phyloP scores from a whole-genome alignment of 129 eudicot species.

The Tagetes patula region DNA sequence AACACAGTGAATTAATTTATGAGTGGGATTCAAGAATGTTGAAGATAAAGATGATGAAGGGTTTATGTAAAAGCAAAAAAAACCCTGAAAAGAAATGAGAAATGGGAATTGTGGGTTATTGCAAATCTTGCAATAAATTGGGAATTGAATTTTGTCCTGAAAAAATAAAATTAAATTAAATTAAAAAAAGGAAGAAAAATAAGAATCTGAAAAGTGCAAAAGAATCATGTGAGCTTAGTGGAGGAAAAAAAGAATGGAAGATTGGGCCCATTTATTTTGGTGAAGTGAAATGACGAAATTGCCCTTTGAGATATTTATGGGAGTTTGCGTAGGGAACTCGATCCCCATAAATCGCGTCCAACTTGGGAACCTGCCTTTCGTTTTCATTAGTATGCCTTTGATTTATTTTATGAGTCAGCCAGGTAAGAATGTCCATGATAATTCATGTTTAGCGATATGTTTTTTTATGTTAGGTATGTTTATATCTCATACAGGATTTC shows the following conservation, averaged over 20 bases:
- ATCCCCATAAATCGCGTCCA: slow-evolving; percentile 34
- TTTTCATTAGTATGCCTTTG: neutral
- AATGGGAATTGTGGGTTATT: neutral
- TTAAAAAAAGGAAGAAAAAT: neutral
- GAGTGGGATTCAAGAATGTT: slow-evolving; percentile 26
- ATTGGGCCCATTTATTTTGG: slow-evolving; percentile 23
- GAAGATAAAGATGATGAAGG: slow-evolving; percentile 20
- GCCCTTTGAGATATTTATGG: slow-evolving; percentile 28
- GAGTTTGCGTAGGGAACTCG: slow-evolving; percentile 31
- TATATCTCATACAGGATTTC: too few species aligned
- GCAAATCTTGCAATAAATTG: slow-evolving; percentile 6
- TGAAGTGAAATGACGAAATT: slow-evolving; percentile 17
- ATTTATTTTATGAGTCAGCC: too few species aligned
- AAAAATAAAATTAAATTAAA: neutral
- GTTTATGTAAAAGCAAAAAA: slow-evolving; percentile 26
- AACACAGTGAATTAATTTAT: slow-evolving; percentile 13
- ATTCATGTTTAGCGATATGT: too few species aligned
- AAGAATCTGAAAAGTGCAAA: slow-evolving; percentile 40
- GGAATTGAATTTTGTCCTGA: neutral
- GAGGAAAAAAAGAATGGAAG: slow-evolving; percentile 15
- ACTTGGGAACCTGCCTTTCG: slow-evolving; percentile 31
- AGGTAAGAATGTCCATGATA: too few species aligned
- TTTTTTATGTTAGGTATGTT: too few species aligned
- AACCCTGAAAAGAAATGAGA: slow-evolving; percentile 16
- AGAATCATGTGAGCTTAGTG: slow-evolving; percentile 32